Evolutionary conservation across 345 rosid genomes (phyloP), one percentile per base, ranked within the genome.

Genomic region (Triadica sebifera): DNA sequence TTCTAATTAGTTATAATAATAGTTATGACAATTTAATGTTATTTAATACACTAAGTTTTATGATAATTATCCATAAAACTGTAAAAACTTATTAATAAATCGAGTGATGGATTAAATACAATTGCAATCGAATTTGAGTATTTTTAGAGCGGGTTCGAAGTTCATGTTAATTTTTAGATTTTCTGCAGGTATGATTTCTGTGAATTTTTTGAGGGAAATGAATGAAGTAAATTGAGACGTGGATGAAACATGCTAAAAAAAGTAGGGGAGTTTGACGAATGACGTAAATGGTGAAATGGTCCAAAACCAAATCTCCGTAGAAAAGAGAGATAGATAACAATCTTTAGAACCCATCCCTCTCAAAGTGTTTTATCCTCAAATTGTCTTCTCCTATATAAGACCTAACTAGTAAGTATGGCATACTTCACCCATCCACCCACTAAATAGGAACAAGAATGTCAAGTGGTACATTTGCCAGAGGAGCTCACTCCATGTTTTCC

Each of bases 401-500:
- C 51, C 20, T 10, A 29, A 29, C 34, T 29, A 29, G 2, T 29
- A 29, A 29, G 34, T 29, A 29, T 29, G 34, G 34, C 34, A 29
- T 12, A 17, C 17, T 15, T 1, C 8, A 4, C 25, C 16, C 65
- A 37, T 22, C 56, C 66, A 43, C 29, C 65, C 39, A 50, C 10
- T 3, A 6, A 16, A 19, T 20, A 19, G 16, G 57, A 25, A 15
- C 9, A 17, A 43, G 8, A 49, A 75, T 76, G 79, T 70, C 79
- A 7, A 24, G 67, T 8, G 56, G 71, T 49, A 49, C 83, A 61
- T 76, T 73, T 61, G 49, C 82, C 20, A 78, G 85, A 80, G 85
- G 84, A 49, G 74, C 84, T 61, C 82, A 78, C 41, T 78, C 84
- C 75, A 71, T 70, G 38, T 72, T 84, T 68, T 51, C 74, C 82